Evolutionary conservation across 495 filamentous ascomycete genomes (phyloP), one percentile per base, ranked within the genome.

Genomic region (Cudoniella acicularis): DNA sequence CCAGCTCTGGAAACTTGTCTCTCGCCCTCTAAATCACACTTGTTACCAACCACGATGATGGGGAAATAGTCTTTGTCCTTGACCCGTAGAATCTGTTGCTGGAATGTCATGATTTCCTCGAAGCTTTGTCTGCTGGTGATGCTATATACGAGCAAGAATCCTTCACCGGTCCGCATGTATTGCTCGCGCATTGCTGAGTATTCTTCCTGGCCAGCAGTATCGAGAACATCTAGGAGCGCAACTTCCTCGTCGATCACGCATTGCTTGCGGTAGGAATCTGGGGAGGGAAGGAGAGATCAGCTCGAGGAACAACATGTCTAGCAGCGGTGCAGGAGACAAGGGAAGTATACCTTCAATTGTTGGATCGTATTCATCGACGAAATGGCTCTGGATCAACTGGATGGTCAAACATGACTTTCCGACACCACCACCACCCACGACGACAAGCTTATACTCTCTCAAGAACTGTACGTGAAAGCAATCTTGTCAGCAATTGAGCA

Each of bases 21-120:
- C 74, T 98, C 94, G 65, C 78, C 78, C 63, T 97, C 94, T 70
- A 98, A 77, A 87, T 98, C 94, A 72, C 92, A 96, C 81, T 98
- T 98, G 82, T 98, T 98, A 59, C 90, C 94, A n/a, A 98, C 95
- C 9, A 98, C 91, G 56, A 98, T 96, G 76, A 98, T 96, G 62
- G 94, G 94, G 78, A 98, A 98, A 71, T 95, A 94, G 69, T 98
- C 94, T 82, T 93, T 97, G 78, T 98, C 94, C 80, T 98, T 98
- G 64, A 98, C 94, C 62, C 94, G 79, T 54, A 98, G 81, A 72
- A 98, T 98, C 76, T 98, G 94, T 81, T 97, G 92, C 75, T 98
- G 92, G 73, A 97, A 97, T 36, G 91, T 96, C 74, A 90, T 84
- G 71, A 98, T 98, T 77, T 98, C 95, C 72, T 98, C 92, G 70